Evolutionary conservation across 2,329 filamentous ascomycete species (phyloP).

Genomic region (Simplicillium sp.): DNA sequence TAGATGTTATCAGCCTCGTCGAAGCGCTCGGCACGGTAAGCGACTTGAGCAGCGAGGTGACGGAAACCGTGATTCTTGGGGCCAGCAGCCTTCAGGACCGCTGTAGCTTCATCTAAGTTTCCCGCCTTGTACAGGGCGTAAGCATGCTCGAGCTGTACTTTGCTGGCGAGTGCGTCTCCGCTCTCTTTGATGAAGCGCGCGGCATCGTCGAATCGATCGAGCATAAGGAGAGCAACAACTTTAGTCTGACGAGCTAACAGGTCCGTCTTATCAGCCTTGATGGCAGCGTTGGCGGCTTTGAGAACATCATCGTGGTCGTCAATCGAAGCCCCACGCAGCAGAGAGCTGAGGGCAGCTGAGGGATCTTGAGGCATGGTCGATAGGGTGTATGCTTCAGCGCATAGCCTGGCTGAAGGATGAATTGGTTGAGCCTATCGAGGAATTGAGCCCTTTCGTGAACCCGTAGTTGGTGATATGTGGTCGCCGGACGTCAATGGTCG

Average conservation of each 20-base stretch:
- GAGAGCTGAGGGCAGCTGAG: slow-evolving; percentile 39
- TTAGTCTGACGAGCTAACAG: slow-evolving; percentile 57
- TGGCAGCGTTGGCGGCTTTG: slow-evolving; percentile 48
- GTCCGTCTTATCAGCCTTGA: slow-evolving; percentile 52
- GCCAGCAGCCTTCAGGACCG: slow-evolving; percentile 23
- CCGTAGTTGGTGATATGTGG: neutral
- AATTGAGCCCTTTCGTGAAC: neutral
- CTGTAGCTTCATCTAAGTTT: slow-evolving; percentile 55
- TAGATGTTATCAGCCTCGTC: slow-evolving; percentile 56
- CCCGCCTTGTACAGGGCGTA: slow-evolving; percentile 82
- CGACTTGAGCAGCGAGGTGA: slow-evolving; percentile 55
- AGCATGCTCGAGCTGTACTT: slow-evolving; percentile 59
- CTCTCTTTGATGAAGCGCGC: slow-evolving; percentile 57
- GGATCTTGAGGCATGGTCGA: slow-evolving; percentile 32
- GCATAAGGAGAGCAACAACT: slow-evolving; percentile 66
- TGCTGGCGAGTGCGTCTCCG: slow-evolving; percentile 48
- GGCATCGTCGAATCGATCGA: slow-evolving; percentile 75
- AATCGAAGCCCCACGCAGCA: slow-evolving; percentile 46
- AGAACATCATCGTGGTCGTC: slow-evolving; percentile 69
- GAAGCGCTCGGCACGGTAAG: slow-evolving; percentile 70
- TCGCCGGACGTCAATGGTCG: too few species aligned
- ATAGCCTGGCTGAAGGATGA: slow-evolving; percentile 10
- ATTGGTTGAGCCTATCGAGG: neutral
- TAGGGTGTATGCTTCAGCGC: slow-evolving; percentile 8
- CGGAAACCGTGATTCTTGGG: slow-evolving; percentile 25